Base-by-base conservation (phyloP, 768 basidiomycete genomes). In the Agaricus blazei region DNA sequence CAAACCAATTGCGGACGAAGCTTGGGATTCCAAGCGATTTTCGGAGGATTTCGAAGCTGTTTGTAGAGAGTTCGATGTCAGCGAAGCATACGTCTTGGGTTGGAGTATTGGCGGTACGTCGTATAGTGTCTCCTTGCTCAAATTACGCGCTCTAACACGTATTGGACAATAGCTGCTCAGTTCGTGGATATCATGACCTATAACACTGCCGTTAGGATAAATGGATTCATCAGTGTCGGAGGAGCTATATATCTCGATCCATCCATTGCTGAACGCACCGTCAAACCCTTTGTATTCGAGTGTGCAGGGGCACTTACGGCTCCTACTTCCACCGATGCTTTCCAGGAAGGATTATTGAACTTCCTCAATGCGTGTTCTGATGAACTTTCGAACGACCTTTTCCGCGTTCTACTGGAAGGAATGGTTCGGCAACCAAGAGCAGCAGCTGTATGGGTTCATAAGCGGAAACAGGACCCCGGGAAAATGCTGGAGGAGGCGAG, bases 11-110 rank as follows among this genome's bases (percentile, higher is more conserved):
- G 54, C 60, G 8, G 58, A 62, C 19, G 69, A 58, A 15, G 59
- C 64, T 2, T 70, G 68, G 63, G 59, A 59, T 27, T 68, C 68
- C 2, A 31, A 64, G 19, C 64, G 67, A 5, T 54, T 68, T 2
- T 65, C 69, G 2, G 65, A 68, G n/a, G 67, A 71, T 51, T 70
- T 70, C 55, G 56, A 65, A 47, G 67, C 66, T 9, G 68, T 72
- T 31, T 63, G 65, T 15, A 38, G 65, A 15, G 67, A 59, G 23
- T 73, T 71, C 44, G 58, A 59, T 9, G 38, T 73, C 27, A 45
- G 51, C 9, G 64, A 60, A 43, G 67, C 72, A 23, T 65, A 68
- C 55, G 62, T 70, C 34, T 57, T 65, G n/a, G 74, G 68, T 52
- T 75, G 72, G 71, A 68, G 54, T 46, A 64, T 58, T 24, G 52